phyloP scores from a whole-genome alignment of 495 filamentous ascomycete species.

The Hypoxylon trugodes region DNA sequence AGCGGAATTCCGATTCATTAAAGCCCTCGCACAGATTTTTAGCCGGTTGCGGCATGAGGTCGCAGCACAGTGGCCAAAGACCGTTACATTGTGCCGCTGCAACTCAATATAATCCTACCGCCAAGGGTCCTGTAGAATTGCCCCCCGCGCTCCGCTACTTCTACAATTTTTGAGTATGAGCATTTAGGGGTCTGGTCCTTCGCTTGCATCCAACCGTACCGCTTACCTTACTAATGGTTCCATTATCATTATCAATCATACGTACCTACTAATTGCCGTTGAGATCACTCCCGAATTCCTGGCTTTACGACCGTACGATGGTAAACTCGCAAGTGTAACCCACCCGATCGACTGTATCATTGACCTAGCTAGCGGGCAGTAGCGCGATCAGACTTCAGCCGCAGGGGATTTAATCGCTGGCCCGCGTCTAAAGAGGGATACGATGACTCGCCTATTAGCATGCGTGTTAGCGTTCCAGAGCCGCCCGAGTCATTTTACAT shows the following conservation, averaged over 20 bases:
- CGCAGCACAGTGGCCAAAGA: constrained; percentile 24
- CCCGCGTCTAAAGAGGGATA: background rate
- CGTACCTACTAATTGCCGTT: background rate
- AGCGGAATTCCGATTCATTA: constrained; percentile 11
- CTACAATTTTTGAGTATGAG: constrained; percentile 2
- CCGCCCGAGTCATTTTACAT: background rate
- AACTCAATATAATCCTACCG: constrained; percentile 24
- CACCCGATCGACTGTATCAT: constrained; percentile 34
- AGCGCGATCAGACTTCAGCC: constrained; percentile 26
- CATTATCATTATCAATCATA: constrained; percentile 14
- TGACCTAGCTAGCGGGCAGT: constrained; percentile 11
- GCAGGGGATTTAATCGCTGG: constrained; percentile 12
- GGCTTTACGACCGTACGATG: constrained; percentile 24
- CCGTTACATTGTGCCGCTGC: constrained; percentile 26
- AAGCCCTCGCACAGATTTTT: constrained; percentile 15
- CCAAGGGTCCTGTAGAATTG: constrained; percentile 8
- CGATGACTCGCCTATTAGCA: background rate
- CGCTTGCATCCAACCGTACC: background rate
- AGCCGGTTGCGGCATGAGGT: constrained; percentile 31
- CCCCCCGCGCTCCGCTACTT: constrained; percentile 16
- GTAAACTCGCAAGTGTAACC: constrained; percentile 26
- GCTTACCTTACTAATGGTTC: constrained; percentile 2
- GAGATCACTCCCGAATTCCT: constrained; percentile 27
- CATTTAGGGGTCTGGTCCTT: background rate
- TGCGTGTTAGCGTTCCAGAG: background rate